Conservation (phyloP, 345 rosid genomes). For the Moricandia arvensis region DNA sequence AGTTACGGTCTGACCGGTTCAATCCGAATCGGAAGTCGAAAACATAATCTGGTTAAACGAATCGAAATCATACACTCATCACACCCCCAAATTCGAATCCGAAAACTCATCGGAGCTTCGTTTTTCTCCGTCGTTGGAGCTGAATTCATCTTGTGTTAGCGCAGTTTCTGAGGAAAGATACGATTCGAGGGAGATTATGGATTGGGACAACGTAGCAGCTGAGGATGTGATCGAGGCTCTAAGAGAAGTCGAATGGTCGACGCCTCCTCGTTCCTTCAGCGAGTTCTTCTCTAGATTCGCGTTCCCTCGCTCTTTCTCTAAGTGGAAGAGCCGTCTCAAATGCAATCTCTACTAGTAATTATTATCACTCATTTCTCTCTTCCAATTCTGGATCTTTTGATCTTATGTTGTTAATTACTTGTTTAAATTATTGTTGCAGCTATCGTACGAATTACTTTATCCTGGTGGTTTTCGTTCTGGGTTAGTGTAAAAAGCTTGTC, state of each 20-base stretch:
- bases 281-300: slow-evolving; percentile 45
- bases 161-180: background rate
- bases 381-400: background rate
- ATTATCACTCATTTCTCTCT: background rate
- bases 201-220: slow-evolving; percentile 42
- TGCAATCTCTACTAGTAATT: slow-evolving; percentile 42
- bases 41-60: background rate
- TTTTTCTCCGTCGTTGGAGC: background rate
- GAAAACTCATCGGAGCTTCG: slow-evolving; percentile 15
- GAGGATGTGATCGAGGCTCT: slow-evolving; percentile 44
- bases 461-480: slow-evolving; percentile 32
- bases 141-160: background rate
- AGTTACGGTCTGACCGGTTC: too few species aligned
- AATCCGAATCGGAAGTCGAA: too few species aligned
- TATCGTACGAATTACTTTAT: slow-evolving; percentile 41
- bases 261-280: slow-evolving; percentile 36
- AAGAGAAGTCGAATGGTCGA: slow-evolving; percentile 44
- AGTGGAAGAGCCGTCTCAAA: slow-evolving; percentile 41
- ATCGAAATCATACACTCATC: too few species aligned
- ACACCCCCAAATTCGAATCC: slow-evolving; percentile 3
- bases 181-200: slow-evolving; percentile 19
- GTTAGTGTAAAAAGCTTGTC: slow-evolving; percentile 8
- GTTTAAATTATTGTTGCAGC: slow-evolving; percentile 15
- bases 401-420: slow-evolving; percentile 1
- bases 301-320: slow-evolving; percentile 39